Percentiles rank a stretch among this genome's conserved stretches.
Conservation (phyloP, 352 stramenopile genomes). For the Halophytophthora batemanensis region DNA sequence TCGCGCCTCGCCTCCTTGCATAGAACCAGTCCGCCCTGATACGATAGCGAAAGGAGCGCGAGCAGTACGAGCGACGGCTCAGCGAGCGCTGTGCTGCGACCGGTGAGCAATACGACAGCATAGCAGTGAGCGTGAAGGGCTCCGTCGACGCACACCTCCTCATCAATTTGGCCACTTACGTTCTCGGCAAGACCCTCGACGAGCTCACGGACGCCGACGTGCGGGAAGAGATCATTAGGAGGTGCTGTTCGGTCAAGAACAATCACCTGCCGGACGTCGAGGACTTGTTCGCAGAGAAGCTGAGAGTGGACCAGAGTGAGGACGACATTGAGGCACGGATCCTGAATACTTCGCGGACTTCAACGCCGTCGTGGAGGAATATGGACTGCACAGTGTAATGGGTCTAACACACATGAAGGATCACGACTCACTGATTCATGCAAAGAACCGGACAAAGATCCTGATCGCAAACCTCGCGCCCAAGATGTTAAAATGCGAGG, state of each 20-base stretch:
- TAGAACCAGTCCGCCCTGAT: slow-evolving; percentile 14
- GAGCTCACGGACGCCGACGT: slow-evolving; percentile 10
- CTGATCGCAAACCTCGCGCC: slow-evolving; percentile 11
- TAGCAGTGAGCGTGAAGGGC: slow-evolving; percentile 5
- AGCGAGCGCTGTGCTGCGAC: slow-evolving; percentile 7
- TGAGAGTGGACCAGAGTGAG: slow-evolving; percentile 13
- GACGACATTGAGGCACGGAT: slow-evolving; percentile 7
- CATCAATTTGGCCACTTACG: slow-evolving; percentile 4
- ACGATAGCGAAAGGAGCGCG: slow-evolving; percentile 5
- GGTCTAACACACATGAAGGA: neutral
- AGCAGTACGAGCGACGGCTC: slow-evolving; percentile 11
- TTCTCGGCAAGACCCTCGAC: neutral
- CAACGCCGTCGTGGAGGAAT: slow-evolving; percentile 4
- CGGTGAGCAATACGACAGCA: slow-evolving; percentile 6
- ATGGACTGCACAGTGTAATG: neutral
- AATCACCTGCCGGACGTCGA: slow-evolving; percentile 11
- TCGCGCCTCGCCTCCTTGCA: too few species aligned
- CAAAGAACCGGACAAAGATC: slow-evolving; percentile 11
- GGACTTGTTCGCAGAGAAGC: slow-evolving; percentile 8
- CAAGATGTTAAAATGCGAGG: slow-evolving; percentile 9
- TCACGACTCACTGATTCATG: neutral
- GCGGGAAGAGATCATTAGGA: neutral
- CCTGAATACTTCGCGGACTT: slow-evolving; percentile 15
- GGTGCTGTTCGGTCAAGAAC: slow-evolving; percentile 5
- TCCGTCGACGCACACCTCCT: slow-evolving; percentile 7